phyloP scores from a whole-genome alignment of 768 basidiomycete species.

The Boletellus ananiceps region DNA sequence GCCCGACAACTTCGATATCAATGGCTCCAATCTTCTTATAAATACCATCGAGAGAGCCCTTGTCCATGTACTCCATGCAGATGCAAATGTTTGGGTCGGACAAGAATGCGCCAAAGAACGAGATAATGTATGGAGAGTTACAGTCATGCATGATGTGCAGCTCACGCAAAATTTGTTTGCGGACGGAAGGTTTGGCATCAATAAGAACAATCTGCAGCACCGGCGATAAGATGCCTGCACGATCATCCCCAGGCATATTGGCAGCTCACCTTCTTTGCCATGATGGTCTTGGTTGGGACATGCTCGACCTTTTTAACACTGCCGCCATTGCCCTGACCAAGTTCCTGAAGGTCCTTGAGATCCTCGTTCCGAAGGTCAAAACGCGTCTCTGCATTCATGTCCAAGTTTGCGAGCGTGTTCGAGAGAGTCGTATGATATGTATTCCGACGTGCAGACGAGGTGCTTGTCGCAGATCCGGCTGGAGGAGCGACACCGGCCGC shows the following conservation, averaged over 20 bases:
- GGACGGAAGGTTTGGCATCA: conserved; percentile 91
- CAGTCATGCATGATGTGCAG: conserved; percentile 99
- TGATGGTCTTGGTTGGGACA: conserved; percentile 81
- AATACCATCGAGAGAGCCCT: conserved; percentile 88
- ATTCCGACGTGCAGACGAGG: conserved; percentile 45
- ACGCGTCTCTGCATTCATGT: conserved; percentile 82
- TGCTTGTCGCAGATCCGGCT: conserved; percentile 50
- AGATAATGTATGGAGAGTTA: conserved; percentile 88
- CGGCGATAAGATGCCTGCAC: background rate
- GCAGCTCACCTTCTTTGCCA: conserved; percentile 91
- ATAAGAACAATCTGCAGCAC: conserved; percentile 79
- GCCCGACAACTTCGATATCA: conserved; percentile 86
- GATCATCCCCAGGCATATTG: background rate
- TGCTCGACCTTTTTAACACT: conserved; percentile 97
- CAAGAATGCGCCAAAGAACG: conserved; percentile 95
- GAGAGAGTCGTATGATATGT: conserved; percentile 78
- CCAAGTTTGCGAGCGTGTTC: conserved; percentile 80
- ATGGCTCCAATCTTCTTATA: conserved; percentile 96
- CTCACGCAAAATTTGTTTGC: conserved; percentile 97
- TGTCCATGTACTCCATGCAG: conserved; percentile 97
- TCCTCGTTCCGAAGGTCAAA: conserved; percentile 86
- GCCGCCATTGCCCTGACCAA: conserved; percentile 95
- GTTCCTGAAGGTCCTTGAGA: conserved; percentile 82
- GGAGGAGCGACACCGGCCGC: conserved; percentile 44
- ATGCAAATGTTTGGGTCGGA: conserved; percentile 98